These are phyloP conservation scores for Chaetoceros tenuissimus DNA, from an alignment of 108 stramenopile genomes.

Conservation along the genomic window DNA sequence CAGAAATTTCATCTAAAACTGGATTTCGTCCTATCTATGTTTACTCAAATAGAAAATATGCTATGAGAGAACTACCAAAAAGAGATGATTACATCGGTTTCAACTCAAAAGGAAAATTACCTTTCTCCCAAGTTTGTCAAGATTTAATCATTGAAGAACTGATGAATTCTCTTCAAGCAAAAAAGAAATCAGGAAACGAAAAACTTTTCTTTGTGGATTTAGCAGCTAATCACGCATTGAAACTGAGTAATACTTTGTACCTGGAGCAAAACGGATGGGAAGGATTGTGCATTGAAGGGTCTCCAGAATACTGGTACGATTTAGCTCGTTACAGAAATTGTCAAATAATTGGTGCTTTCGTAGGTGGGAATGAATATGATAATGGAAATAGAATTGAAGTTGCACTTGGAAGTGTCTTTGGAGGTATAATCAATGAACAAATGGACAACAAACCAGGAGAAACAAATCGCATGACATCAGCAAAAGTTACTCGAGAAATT, in stretches of 20 bases:
- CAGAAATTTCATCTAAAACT: too few species aligned
- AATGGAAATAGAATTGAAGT: background rate
- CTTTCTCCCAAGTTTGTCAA: too few species aligned
- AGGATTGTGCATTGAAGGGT: conserved; percentile 34
- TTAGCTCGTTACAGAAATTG: conserved; percentile 17
- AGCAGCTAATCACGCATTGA: conserved; percentile 47
- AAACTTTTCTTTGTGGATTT: conserved; percentile 10
- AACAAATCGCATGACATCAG: background rate
- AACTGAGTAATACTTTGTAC: conserved; percentile 31
- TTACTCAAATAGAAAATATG: too few species aligned
- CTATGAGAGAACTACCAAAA: too few species aligned
- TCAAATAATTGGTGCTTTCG: conserved; percentile 8
- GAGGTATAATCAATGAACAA: conserved; percentile 46
- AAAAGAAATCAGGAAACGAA: too few species aligned
- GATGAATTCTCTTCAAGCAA: too few species aligned
- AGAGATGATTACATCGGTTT: too few species aligned
- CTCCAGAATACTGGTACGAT: conserved; percentile 40
- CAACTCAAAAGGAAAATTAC: too few species aligned
- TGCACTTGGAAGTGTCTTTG: conserved; percentile 2
- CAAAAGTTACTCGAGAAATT: conserved; percentile 12
- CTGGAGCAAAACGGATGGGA: conserved; percentile 26
- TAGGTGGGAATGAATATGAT: conserved; percentile 9
- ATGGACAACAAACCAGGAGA: conserved; percentile 30
- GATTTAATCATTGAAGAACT: too few species aligned
- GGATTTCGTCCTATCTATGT: too few species aligned